Base-by-base conservation (phyloP, 2,329 filamentous ascomycete genomes). In the Penicillium sumatraense region DNA sequence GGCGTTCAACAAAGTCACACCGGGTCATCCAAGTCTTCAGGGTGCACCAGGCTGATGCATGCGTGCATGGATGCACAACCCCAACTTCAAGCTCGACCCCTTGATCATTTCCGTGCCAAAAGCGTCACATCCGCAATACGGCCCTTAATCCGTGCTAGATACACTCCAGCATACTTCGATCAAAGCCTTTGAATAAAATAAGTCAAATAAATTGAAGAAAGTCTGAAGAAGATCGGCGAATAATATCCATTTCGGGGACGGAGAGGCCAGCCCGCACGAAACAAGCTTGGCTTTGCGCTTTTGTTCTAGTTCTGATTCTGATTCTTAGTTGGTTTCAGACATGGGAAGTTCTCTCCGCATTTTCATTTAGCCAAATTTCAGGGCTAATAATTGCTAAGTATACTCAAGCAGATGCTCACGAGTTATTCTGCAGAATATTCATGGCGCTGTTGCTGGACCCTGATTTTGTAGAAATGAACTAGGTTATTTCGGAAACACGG, bases 241-340 rank as follows among this genome's bases (percentile, higher is more conserved):
- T n/a, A 13, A 24, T 33, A 47, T 51, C 59, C 51, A 46, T 13
- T 59, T 55, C 48, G 49, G 59, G 45, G 57, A 42, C 59, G 57
- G 57, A 20, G 57, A 46, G 27, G 21, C 10, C 35, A 11, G 40
- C 40, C 59, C 57, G 59, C 40, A 29, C 45, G 29, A 56, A 52
- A 58, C 47, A 36, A 33, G 31, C 47, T 46, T 46, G 42, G 42
- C 42, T 21, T n/a, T 46, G n/a, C 24, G 18, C 10, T 46, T 21
- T 21, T 8, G n/a, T 33, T 31, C 16, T 31, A 31, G 13, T n/a
- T n/a, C n/a, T n/a, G n/a, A n/a, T 44, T 23, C 40, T 9, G 6
- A 3, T 31, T 23, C 42, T 31, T 29, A 21, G 26, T n/a, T 27
- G 13, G 41, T 44, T 44, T 47, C 21, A 51, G 24, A 18, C 3